A percentile compares a stretch with the other conserved stretches of the same genome.
These are phyloP conservation scores for Aureobasidium vineae DNA, from an alignment of 2,329 filamentous ascomycete species.

Conservation along the genomic window DNA sequence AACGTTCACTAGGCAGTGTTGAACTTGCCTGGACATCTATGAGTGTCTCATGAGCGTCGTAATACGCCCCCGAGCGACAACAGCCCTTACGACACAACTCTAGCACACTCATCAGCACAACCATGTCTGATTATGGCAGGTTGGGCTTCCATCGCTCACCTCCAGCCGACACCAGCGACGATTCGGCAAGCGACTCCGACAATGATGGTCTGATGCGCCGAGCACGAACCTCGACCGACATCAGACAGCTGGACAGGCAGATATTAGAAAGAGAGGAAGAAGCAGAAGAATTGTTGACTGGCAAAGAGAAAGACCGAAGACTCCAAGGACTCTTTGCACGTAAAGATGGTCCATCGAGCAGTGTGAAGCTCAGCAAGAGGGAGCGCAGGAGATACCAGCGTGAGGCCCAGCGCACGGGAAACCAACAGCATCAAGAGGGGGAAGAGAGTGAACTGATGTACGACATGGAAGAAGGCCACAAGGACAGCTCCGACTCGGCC, in stretches of 20 bases:
- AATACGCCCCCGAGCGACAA: neutral
- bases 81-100: neutral
- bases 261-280: slow-evolving; percentile 50
- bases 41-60: neutral
- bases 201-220: slow-evolving; percentile 31
- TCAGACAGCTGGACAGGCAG: slow-evolving; percentile 41
- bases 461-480: slow-evolving; percentile 83
- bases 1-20: neutral
- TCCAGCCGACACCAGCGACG: slow-evolving; percentile 16
- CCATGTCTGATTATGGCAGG: slow-evolving; percentile 27
- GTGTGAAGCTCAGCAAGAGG: slow-evolving; percentile 33
- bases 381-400: slow-evolving; percentile 35
- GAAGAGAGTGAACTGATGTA: slow-evolving; percentile 78
- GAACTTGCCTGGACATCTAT: neutral
- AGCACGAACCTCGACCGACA: slow-evolving; percentile 40
- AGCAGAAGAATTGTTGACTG: slow-evolving; percentile 44
- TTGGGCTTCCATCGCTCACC: slow-evolving; percentile 26
- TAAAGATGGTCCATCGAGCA: slow-evolving; percentile 29
- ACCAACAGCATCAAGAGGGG: slow-evolving; percentile 47
- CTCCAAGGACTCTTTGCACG: slow-evolving; percentile 34
- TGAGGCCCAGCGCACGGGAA: slow-evolving; percentile 34
- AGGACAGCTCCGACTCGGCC: slow-evolving; percentile 56
- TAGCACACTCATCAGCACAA: neutral
- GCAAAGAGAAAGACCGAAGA: slow-evolving; percentile 31
- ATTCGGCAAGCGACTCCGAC: slow-evolving; percentile 29